Base-by-base conservation (phyloP, 106 monocot genomes). In the Narthecium ossifragum region DNA sequence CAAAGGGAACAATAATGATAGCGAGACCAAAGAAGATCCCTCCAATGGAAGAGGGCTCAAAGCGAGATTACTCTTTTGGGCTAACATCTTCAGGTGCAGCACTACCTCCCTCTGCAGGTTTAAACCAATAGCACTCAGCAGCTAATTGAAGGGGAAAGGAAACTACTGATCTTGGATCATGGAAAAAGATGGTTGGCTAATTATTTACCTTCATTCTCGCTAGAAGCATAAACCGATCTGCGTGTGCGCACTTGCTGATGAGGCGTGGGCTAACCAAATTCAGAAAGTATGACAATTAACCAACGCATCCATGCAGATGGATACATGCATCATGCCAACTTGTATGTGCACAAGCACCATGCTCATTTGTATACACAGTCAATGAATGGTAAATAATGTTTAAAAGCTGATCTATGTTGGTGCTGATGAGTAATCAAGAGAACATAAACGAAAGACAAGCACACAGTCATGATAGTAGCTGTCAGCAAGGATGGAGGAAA, bases 231-330 rank as follows among this genome's bases (percentile, higher is more conserved):
- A 21, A 60, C 69, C 54, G 86, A 71, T 33, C 84, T 66, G 30
- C 96, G 80, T 4, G 90, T 73, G 21, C 87, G 90, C 0, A 61
- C 78, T 66, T 87, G 83, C 74, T 98, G 91, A 3, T 85, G 79
- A 34, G 69, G 87, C n/a, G 90, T 90, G 18, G 96, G 96, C 96
- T 98, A 41, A 28, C 40, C 28, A 6, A 63, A 5, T 53, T 11
- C 6, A n/a, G 1, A 33, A 5, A 46, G 14, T 61, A 53, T 46
- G 13, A 43, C 1, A 68, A 39, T 31, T 25, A 46, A 15, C 21
- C 13, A 51, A 51, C 10, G 34, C 5, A 29, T 13, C 20, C 9
- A 8, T 58, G 25, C 26, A 8, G 14, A 33, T 31, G 13, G 31
- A 23, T 45, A 4, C 14, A 40, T 28, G 8, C 43, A 26, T n/a